A percentile compares a stretch with the other conserved stretches of the same genome.
These are phyloP conservation scores for Miscanthus lutarioriparius DNA, from an alignment of 176 grass and related monocot species.

Conservation along the genomic window DNA sequence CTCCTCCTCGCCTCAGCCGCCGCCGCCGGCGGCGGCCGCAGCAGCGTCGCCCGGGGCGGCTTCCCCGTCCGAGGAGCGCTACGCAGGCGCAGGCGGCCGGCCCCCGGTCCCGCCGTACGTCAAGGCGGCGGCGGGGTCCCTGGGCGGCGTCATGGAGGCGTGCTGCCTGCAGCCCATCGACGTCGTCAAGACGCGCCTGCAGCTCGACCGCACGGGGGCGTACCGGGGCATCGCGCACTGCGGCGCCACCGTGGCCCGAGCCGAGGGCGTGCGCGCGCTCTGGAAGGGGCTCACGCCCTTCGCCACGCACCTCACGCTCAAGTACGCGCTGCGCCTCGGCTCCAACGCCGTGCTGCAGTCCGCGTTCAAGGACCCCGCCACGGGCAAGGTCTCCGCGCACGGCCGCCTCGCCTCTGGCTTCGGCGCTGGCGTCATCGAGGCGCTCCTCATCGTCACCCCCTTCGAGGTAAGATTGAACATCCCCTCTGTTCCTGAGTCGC, in stretches of 20 bases:
- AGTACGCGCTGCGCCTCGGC: slow-evolving; percentile 94
- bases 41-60: background rate
- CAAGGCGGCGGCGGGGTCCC: slow-evolving; percentile 76
- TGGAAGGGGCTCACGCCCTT: slow-evolving; percentile 99
- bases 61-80: slow-evolving; percentile 13
- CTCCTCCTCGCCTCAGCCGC: background rate
- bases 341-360: slow-evolving; percentile 93
- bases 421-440: slow-evolving; percentile 94
- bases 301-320: slow-evolving; percentile 96
- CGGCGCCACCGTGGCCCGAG: slow-evolving; percentile 59
- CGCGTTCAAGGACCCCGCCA: slow-evolving; percentile 75
- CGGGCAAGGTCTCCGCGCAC: slow-evolving; percentile 70
- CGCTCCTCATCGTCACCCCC: slow-evolving; percentile 95
- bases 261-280: slow-evolving; percentile 84
- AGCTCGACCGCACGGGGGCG: slow-evolving; percentile 67
- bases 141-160: slow-evolving; percentile 90
- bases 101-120: slow-evolving; percentile 60
- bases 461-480: slow-evolving; percentile 62
- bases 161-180: slow-evolving; percentile 99
- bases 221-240: slow-evolving; percentile 89
- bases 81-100: background rate
- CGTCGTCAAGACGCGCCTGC: slow-evolving; percentile 94
- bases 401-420: slow-evolving; percentile 69
- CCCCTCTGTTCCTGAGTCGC: slow-evolving; percentile 10
- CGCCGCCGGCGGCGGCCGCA: background rate